phyloP scores from a whole-genome alignment of 2,329 filamentous ascomycete genomes.

The Boeremia lycopersici region DNA sequence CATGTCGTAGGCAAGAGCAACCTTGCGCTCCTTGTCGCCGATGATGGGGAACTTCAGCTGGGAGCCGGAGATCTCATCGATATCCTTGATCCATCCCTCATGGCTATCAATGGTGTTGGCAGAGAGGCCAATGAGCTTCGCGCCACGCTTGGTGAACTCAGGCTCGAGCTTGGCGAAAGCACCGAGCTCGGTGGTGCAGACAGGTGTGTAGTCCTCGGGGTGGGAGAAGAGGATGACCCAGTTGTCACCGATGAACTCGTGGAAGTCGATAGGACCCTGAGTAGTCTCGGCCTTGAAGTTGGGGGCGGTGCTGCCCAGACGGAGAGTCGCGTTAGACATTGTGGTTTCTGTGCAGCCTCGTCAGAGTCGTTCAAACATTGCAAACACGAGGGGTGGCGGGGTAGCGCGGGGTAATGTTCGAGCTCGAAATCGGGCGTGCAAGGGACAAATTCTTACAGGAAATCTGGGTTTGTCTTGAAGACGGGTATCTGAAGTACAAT shows the following conservation, averaged over 20 bases:
- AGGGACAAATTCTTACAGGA: conserved; percentile 2
- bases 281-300: conserved; percentile 74
- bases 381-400: conserved; percentile 43
- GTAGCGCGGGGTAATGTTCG: conserved; percentile 21
- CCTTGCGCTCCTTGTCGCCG: conserved; percentile 59
- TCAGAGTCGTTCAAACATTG: conserved; percentile 30
- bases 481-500: conserved; percentile 18
- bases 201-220: conserved; percentile 66
- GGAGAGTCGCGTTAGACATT: conserved; percentile 56
- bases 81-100: conserved; percentile 60
- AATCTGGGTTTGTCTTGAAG: conserved; percentile 8
- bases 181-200: conserved; percentile 68
- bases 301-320: conserved; percentile 69
- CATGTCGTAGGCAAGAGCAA: conserved; percentile 60
- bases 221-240: conserved; percentile 76
- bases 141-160: conserved; percentile 66
- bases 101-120: conserved; percentile 59
- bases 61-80: conserved; percentile 57
- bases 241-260: conserved; percentile 72
- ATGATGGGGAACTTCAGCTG: conserved; percentile 60
- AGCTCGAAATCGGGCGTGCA: not conserved
- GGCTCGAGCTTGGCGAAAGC: conserved; percentile 69
- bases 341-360: conserved; percentile 21
- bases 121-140: conserved; percentile 66
- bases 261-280: conserved; percentile 70